phyloP scores from a whole-genome alignment of 306 rosid genomes.

The Sechiopsis laciniata region DNA sequence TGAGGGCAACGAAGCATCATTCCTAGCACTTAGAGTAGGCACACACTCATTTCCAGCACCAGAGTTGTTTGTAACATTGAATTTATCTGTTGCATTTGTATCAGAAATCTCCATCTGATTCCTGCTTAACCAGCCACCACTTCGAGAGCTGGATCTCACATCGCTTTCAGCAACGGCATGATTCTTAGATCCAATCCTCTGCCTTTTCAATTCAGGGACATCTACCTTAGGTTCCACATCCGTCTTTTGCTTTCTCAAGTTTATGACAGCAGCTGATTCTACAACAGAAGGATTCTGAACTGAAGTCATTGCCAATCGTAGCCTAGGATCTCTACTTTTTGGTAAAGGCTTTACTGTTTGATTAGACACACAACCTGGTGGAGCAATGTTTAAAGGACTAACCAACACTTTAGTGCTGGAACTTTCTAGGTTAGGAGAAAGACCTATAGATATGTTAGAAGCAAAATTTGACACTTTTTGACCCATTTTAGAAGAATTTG shows the following conservation, averaged over 20 bases:
- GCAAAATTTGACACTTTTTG: conserved; percentile 28
- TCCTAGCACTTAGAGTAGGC: conserved; percentile 27
- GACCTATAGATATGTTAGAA: conserved; percentile 9
- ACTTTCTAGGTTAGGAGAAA: conserved; percentile 34
- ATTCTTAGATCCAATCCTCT: conserved; percentile 43
- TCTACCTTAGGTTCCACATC: conserved; percentile 48
- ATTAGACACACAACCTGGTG: conserved; percentile 31
- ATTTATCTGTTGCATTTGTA: conserved; percentile 38
- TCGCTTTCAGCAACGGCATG: conserved; percentile 33
- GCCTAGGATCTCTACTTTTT: conserved; percentile 95
- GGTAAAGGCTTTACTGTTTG: conserved; percentile 43
- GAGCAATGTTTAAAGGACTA: conserved; percentile 36
- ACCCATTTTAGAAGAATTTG: conserved; percentile 32
- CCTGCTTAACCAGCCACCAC: conserved; percentile 68
- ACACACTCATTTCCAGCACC: conserved; percentile 42
- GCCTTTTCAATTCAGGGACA: conserved; percentile 54
- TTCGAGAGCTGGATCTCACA: conserved; percentile 34
- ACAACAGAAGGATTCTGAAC: conserved; percentile 43
- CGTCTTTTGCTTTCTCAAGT: conserved; percentile 66
- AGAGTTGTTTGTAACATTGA: conserved; percentile 28
- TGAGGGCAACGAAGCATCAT: conserved; percentile 45
- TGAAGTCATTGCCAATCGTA: conserved; percentile 39
- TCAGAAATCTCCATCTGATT: conserved; percentile 40
- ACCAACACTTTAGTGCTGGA: conserved; percentile 36
- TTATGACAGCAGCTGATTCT: conserved; percentile 39